Percentiles rank a stretch among this genome's conserved stretches.
Conservation (phyloP, 2,329 filamentous ascomycete genomes). For the Aspergillus sp. region DNA sequence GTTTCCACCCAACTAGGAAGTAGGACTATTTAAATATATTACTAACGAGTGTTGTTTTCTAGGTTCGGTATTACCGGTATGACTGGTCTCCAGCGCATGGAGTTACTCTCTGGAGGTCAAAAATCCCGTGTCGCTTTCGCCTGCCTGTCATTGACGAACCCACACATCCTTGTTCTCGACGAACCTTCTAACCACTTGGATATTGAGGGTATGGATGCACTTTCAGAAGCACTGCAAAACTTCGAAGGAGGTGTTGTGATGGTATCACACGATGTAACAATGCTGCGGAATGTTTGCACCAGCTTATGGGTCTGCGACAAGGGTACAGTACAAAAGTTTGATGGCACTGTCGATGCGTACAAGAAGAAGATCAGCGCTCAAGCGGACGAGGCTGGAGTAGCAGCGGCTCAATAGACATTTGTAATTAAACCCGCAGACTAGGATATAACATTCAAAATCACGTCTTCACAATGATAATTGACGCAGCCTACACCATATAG, state of each 20-base stretch:
- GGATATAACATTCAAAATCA: background rate
- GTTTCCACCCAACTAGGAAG: conserved; percentile 38
- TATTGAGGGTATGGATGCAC: conserved; percentile 98
- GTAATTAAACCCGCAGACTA: conserved; percentile 4
- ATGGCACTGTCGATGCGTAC: conserved; percentile 91
- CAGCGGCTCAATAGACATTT: conserved; percentile 33
- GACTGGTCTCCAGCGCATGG: conserved; percentile 96
- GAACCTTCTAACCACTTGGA: conserved; percentile 98
- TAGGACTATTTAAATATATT: background rate
- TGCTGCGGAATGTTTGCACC: conserved; percentile 93
- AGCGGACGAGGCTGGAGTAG: conserved; percentile 84
- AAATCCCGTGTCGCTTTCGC: conserved; percentile 98
- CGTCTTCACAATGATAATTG: background rate
- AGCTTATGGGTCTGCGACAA: conserved; percentile 96
- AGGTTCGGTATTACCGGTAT: conserved; percentile 79
- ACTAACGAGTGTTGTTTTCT: conserved; percentile 4
- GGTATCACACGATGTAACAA: conserved; percentile 98
- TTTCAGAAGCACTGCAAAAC: conserved; percentile 76
- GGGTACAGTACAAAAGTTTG: conserved; percentile 93
- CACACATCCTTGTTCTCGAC: conserved; percentile 95
- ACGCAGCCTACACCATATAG: too few species aligned
- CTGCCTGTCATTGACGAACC: conserved; percentile 89
- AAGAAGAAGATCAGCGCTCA: conserved; percentile 94
- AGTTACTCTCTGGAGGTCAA: conserved; percentile 87
- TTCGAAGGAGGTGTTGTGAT: conserved; percentile 96